Percentiles rank a stretch among this genome's conserved stretches.
phyloP scores from a whole-genome alignment of 2,329 filamentous ascomycete genomes.

The Moelleriella libera region DNA sequence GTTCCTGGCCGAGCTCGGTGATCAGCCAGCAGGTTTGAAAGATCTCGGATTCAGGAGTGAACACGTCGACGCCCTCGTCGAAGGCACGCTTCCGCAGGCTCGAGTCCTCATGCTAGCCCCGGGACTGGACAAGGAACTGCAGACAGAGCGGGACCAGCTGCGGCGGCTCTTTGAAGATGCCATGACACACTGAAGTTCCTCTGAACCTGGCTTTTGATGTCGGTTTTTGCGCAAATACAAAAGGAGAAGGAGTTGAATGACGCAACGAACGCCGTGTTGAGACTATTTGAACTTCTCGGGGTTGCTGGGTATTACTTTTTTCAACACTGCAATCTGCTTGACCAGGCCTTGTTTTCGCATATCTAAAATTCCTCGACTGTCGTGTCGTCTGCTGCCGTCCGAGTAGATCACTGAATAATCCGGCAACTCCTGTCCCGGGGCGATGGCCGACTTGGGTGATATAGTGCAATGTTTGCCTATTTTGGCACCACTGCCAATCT shows the following conservation, averaged over 20 bases:
- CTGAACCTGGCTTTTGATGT: neutral
- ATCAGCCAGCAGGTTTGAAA: constrained; percentile 79
- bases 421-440: constrained; percentile 41
- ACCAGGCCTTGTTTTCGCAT: constrained; percentile 49
- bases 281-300: constrained; percentile 29
- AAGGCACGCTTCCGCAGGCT: constrained; percentile 86
- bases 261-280: too few species aligned
- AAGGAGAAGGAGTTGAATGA: neutral
- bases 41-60: constrained; percentile 63
- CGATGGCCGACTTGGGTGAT: constrained; percentile 46
- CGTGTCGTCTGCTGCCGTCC: constrained; percentile 40
- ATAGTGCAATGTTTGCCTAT: constrained; percentile 60
- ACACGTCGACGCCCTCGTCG: constrained; percentile 73
- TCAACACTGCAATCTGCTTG: constrained; percentile 54
- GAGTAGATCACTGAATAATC: constrained; percentile 61
- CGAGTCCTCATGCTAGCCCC: constrained; percentile 87
- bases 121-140: constrained; percentile 55
- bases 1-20: constrained; percentile 73
- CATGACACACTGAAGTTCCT: constrained; percentile 20
- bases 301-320: constrained; percentile 52
- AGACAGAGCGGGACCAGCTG: constrained; percentile 59
- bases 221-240: neutral
- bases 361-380: constrained; percentile 47
- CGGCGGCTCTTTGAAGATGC: constrained; percentile 51
- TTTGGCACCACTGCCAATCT: constrained; percentile 43